Evolutionary conservation across 768 basidiomycete genomes (phyloP).

Genomic region (Amylocystis lapponica): DNA sequence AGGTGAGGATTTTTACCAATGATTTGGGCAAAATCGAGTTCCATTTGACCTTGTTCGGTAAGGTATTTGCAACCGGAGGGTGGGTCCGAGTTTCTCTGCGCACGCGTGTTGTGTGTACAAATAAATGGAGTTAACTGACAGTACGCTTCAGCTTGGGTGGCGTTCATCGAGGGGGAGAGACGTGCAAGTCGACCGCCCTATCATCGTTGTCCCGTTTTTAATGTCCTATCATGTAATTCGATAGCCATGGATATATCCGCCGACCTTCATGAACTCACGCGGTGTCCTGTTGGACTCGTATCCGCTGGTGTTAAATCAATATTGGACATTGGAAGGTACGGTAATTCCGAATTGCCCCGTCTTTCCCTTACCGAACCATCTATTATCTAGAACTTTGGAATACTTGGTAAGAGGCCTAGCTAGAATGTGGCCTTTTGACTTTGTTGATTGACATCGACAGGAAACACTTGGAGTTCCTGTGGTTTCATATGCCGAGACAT

Average conservation of each 20-base stretch:
- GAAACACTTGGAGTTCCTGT: constrained; percentile 96
- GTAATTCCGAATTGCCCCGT: not conserved
- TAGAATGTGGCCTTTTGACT: not conserved
- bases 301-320: constrained; percentile 95
- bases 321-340: constrained; percentile 78
- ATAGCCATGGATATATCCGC: constrained; percentile 93
- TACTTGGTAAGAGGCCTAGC: constrained; percentile 50
- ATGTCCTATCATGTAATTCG: not conserved
- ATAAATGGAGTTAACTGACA: too few relatives aligned
- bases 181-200: constrained; percentile 34
- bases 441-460: too few relatives aligned
- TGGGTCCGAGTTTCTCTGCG: constrained; percentile 27
- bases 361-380: constrained; percentile 1
- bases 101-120: too few relatives aligned
- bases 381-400: constrained; percentile 62
- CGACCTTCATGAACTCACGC: constrained; percentile 82
- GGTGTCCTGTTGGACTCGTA: constrained; percentile 87
- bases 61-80: constrained; percentile 95
- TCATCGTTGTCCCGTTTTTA: not conserved
- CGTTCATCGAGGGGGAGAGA: constrained; percentile 74
- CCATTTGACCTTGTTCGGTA: too few relatives aligned
- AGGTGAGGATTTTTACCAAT: too few relatives aligned
- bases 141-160: constrained; percentile 58
- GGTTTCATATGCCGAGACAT: constrained; percentile 63
- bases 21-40: too few relatives aligned